Evolutionary conservation across 1,284 basidiomycete genomes (phyloP), one percentile per base, ranked within the genome.

Genomic region (Pyrrhoderma lamaoense): DNA sequence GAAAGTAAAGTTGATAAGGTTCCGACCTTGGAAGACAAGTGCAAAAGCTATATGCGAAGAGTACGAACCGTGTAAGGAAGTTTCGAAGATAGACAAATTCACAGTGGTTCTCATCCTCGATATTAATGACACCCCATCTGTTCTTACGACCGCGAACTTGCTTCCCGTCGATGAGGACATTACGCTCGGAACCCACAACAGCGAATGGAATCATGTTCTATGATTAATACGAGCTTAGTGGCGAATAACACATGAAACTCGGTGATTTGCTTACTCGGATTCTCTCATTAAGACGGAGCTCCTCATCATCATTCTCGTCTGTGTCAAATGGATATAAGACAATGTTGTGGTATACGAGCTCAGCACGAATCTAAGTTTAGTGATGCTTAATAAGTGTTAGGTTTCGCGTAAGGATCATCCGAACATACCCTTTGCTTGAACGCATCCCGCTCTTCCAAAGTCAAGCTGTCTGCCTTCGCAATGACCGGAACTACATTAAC

Each of bases 401-500:
- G 19, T 3, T 18, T 39, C n/a, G 22, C 23, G 3, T 19, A 9
- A 44, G 2, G 14, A 46, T 34, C n/a, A 22, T 18, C 23, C 19
- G 35, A 2, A 53, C 61, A 27, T 27, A 90, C 89, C 73, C 93
- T 86, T 63, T 83, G 76, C 79, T 98, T 99, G 82, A 99, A 99
- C 21, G 77, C 73, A 57, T 89, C 88, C 57, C 93, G 76, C 75
- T 99, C 96, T 60, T 96, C 93, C 56, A 93, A 69, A 1, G 94
- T 98, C 70, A 99, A 75, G 58, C 85, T 88, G 70, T 99, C 95
- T n/a, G 90, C 80, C 78, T 99, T 99, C 62, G 96, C 95, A 65
- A 99, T 98, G 56, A 99, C 89, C 11, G 95, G 96, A 4, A 99
- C 94, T 45, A 99, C 95, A 63, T 99, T 99, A 69, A 97, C 95